A percentile compares a stretch with the other conserved stretches of the same genome.
Conservation (phyloP, 2,329 filamentous ascomycete genomes). For the Penicillium sp. region DNA sequence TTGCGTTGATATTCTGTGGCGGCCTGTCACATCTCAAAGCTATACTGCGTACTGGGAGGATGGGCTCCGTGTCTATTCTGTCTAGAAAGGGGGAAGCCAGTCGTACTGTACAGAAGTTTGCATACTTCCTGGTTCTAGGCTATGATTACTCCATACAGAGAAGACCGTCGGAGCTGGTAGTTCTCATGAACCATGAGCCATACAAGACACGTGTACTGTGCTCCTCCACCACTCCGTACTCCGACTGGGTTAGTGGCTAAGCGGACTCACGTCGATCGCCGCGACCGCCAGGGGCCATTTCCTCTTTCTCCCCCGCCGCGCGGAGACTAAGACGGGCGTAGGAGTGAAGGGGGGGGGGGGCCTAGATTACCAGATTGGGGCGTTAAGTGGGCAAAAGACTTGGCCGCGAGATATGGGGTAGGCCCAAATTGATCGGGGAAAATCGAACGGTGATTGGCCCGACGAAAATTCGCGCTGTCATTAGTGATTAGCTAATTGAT, state of each 20-base stretch:
- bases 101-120: not conserved
- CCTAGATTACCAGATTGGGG: constrained; percentile 9
- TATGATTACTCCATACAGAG: no score
- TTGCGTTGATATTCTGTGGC: not conserved
- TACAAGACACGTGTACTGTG: not conserved
- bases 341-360: not conserved
- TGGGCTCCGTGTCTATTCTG: constrained; percentile 5
- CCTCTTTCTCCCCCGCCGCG: constrained; percentile 5
- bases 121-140: not conserved
- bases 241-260: not conserved
- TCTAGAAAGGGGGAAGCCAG: not conserved
- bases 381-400: constrained; percentile 2
- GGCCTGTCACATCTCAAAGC: not conserved
- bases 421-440: not conserved
- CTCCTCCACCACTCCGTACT: not conserved
- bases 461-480: not conserved
- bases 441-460: not conserved
- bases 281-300: constrained; percentile 5
- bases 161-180: not conserved
- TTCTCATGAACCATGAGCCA: not conserved
- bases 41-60: not conserved
- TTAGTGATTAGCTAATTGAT: not conserved
- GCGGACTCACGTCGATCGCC: not conserved
- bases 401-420: constrained; percentile 21
- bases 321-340: not conserved